Conservation (phyloP, 495 filamentous ascomycete genomes). For the Aspergillus saccharolyticus region DNA sequence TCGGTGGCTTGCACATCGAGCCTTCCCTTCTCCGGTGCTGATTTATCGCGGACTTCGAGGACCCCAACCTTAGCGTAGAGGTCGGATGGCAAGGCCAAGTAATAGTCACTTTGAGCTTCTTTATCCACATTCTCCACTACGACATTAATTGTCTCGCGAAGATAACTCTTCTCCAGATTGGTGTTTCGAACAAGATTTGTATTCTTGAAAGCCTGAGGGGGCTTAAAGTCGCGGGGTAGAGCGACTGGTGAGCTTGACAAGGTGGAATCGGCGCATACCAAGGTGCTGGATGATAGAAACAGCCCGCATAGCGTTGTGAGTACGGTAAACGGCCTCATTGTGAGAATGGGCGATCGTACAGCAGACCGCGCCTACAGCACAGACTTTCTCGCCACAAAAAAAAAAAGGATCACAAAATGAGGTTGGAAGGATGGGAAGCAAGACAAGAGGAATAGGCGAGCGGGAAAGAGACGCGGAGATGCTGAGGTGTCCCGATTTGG, state of each 20-base stretch:
- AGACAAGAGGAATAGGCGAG: slow-evolving; percentile 19
- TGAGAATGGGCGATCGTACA: slow-evolving; percentile 21
- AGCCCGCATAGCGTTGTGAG: slow-evolving; percentile 37
- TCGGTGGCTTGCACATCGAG: slow-evolving; percentile 62
- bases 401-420: slow-evolving; percentile 8
- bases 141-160: slow-evolving; percentile 85
- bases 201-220: slow-evolving; percentile 86
- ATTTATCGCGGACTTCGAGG: slow-evolving; percentile 87
- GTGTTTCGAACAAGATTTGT: slow-evolving; percentile 82
- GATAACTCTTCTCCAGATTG: slow-evolving; percentile 88
- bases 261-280: slow-evolving; percentile 33
- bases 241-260: slow-evolving; percentile 34
- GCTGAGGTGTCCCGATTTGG: slow-evolving; percentile 44
- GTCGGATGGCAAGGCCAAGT: slow-evolving; percentile 71
- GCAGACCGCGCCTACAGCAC: slow-evolving; percentile 26
- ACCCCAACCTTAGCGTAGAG: slow-evolving; percentile 72
- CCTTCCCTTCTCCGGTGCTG: slow-evolving; percentile 58
- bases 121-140: slow-evolving; percentile 82
- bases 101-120: slow-evolving; percentile 80
- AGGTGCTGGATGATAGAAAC: slow-evolving; percentile 29
- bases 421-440: slow-evolving; percentile 12
- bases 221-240: slow-evolving; percentile 71
- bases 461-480: slow-evolving; percentile 18
- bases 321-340: slow-evolving; percentile 43
- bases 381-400: slow-evolving; percentile 26